These are phyloP conservation scores for Termitomyces sp. DNA, from an alignment of 768 basidiomycete species.

Conservation along the genomic window DNA sequence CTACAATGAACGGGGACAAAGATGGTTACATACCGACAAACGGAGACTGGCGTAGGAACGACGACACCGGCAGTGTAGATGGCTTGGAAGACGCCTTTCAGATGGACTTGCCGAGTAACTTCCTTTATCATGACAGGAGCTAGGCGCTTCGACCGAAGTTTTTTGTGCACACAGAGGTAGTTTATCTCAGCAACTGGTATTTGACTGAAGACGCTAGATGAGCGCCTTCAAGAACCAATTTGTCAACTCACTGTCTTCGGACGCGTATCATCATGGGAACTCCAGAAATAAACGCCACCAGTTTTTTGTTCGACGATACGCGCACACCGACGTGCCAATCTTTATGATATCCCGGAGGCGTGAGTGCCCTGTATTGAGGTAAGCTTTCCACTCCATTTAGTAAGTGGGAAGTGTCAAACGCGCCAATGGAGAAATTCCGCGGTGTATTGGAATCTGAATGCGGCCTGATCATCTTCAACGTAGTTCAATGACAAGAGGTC, in stretches of 20 bases:
- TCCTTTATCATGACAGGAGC: slow-evolving; percentile 97
- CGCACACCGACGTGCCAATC: slow-evolving; percentile 98
- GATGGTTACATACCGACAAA: slow-evolving; percentile 55
- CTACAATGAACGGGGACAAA: background rate
- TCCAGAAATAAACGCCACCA: slow-evolving; percentile 95
- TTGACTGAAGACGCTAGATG: slow-evolving; percentile 12
- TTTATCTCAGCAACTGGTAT: slow-evolving; percentile 88
- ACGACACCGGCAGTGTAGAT: slow-evolving; percentile 95
- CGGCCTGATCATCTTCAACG: slow-evolving; percentile 92
- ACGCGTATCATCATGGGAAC: slow-evolving; percentile 85
- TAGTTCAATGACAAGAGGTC: slow-evolving; percentile 90
- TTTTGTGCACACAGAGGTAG: slow-evolving; percentile 97
- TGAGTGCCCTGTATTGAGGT: slow-evolving; percentile 66
- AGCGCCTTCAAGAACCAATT: background rate
- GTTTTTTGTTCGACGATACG: slow-evolving; percentile 82
- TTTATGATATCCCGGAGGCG: slow-evolving; percentile 85
- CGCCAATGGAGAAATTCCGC: slow-evolving; percentile 93
- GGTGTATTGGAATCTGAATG: slow-evolving; percentile 96
- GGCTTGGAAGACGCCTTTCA: slow-evolving; percentile 91
- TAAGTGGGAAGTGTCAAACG: slow-evolving; percentile 8
- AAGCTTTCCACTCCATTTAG: background rate
- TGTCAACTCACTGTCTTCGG: slow-evolving; percentile 61
- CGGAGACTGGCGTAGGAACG: slow-evolving; percentile 88
- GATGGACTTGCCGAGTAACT: slow-evolving; percentile 86
- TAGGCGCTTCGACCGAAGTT: slow-evolving; percentile 89